A percentile compares a stretch with the other conserved stretches of the same genome.
phyloP scores from a whole-genome alignment of 2,329 filamentous ascomycete species.

The Botrytis fragariae region DNA sequence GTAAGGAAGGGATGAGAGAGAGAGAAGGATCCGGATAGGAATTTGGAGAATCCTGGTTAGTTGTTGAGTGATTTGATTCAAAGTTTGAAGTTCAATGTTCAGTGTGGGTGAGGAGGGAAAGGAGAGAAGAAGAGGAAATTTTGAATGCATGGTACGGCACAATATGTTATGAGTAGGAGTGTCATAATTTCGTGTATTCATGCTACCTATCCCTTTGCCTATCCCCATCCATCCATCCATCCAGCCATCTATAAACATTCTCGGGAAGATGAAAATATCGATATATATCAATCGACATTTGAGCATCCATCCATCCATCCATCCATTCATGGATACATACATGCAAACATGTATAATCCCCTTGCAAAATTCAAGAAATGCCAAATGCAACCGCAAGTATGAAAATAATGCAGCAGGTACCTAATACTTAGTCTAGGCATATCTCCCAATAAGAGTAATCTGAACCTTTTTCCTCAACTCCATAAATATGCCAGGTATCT shows the following conservation, averaged over 20 bases:
- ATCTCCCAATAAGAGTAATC: neutral
- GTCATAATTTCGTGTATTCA: neutral
- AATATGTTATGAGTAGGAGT: neutral
- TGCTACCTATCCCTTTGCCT: too few species aligned
- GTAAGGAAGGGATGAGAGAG: too few species aligned
- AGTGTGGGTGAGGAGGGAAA: too few species aligned
- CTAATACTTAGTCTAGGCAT: neutral
- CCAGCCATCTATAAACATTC: neutral
- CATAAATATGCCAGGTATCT: neutral
- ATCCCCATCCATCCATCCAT: too few species aligned
- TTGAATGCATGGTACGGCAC: neutral
- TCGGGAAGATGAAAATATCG: too few species aligned
- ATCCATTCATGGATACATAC: neutral
- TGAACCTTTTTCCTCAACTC: neutral
- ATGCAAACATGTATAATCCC: neutral
- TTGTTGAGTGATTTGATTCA: too few species aligned
- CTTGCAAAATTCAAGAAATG: neutral
- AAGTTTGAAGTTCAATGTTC: too few species aligned
- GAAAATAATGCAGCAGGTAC: neutral
- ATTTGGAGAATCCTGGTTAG: too few species aligned
- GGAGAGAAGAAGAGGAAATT: fast-evolving
- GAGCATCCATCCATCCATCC: too few species aligned
- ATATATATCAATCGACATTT: neutral
- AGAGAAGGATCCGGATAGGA: too few species aligned
- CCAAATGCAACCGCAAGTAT: neutral